Conservation (phyloP, 768 basidiomycete species). For the Lactarius vividus region DNA sequence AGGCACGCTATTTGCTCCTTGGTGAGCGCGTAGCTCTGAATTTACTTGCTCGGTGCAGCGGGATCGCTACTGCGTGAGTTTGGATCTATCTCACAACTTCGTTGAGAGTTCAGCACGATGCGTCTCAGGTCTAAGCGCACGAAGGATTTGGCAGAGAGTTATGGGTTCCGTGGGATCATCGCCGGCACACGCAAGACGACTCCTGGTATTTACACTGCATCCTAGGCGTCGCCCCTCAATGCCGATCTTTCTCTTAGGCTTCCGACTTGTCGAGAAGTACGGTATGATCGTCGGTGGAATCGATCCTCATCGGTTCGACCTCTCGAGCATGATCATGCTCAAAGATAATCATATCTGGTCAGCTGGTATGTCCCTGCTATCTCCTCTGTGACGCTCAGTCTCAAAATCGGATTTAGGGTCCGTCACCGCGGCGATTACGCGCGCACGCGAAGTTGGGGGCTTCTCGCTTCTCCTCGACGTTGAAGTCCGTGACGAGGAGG, state of each 20-base stretch:
- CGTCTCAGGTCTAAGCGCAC: constrained; percentile 71
- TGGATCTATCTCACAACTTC: not conserved
- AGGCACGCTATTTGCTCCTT: constrained; percentile 81
- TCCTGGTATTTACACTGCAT: constrained; percentile 51
- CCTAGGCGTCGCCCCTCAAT: not conserved
- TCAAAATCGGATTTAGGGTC: constrained; percentile 53
- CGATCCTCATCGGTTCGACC: constrained; percentile 91
- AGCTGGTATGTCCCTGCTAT: constrained; percentile 53
- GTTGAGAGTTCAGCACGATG: not conserved
- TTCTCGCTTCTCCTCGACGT: constrained; percentile 92
- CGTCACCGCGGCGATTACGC: constrained; percentile 81
- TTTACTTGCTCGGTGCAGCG: constrained; percentile 90
- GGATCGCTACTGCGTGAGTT: constrained; percentile 92
- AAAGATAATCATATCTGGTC: constrained; percentile 99
- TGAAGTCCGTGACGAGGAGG: constrained; percentile 83
- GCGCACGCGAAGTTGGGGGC: constrained; percentile 86
- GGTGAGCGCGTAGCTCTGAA: constrained; percentile 94
- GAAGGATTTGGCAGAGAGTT: constrained; percentile 70
- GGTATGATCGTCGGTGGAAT: constrained; percentile 98
- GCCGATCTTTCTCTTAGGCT: constrained; percentile 48
- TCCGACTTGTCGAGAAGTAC: constrained; percentile 96
- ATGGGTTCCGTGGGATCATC: constrained; percentile 83
- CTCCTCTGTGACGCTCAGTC: not conserved
- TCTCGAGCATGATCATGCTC: constrained; percentile 99
- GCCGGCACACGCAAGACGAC: constrained; percentile 99